phyloP scores from a whole-genome alignment of 345 rosid species.

The Pistacia atlantica region DNA sequence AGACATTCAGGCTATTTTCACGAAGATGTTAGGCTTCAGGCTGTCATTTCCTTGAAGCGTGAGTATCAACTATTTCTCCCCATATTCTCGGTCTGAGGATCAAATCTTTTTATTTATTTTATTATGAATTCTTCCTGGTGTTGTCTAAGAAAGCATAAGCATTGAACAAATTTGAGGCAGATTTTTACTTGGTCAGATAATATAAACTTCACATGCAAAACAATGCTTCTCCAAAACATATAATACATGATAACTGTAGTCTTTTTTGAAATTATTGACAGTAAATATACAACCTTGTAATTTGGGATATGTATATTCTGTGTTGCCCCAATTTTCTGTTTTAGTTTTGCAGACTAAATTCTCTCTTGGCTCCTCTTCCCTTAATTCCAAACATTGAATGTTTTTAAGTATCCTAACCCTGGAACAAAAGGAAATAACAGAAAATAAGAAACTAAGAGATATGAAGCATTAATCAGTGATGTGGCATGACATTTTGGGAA shows the following conservation, averaged over 20 bases:
- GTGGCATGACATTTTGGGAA: no score
- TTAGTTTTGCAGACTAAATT: background rate
- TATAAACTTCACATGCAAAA: background rate
- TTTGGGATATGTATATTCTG: background rate
- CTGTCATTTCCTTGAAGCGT: constrained; percentile 83
- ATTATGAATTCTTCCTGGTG: background rate
- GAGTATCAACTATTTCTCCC: constrained; percentile 34
- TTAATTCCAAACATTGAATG: background rate
- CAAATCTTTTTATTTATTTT: background rate
- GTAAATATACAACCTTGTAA: no score
- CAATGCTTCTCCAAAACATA: background rate
- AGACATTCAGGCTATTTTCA: constrained; percentile 91
- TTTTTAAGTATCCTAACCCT: background rate
- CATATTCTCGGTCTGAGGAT: background rate
- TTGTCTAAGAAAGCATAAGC: background rate
- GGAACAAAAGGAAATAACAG: background rate
- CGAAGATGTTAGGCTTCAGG: constrained; percentile 99
- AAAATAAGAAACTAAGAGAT: background rate
- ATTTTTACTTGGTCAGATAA: background rate
- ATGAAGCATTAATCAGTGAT: no score
- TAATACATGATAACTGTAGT: no score
- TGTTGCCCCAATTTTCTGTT: background rate
- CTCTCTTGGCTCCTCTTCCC: background rate
- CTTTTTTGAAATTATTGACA: no score
- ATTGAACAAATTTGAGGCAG: background rate